Conservation (phyloP, 768 basidiomycete species). For the Naganishia vishniacii region DNA sequence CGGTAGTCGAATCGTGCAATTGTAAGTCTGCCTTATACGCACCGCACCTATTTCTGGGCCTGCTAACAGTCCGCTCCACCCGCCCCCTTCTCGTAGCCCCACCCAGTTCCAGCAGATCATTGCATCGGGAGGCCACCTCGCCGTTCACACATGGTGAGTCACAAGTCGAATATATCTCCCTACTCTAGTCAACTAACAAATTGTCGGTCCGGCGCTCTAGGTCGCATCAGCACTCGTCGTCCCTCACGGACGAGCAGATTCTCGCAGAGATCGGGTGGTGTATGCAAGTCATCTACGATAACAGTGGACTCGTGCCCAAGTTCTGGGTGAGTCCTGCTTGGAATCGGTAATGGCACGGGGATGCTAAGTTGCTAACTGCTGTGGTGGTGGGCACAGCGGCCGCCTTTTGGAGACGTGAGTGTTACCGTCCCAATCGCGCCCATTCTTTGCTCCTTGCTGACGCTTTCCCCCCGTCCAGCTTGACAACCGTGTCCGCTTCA, state of each 20-base stretch:
- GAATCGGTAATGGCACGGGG: too few relatives aligned
- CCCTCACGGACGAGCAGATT: constrained; percentile 60
- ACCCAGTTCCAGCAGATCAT: constrained; percentile 16
- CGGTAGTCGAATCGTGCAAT: constrained; percentile 10
- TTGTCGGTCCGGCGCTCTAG: too few relatives aligned
- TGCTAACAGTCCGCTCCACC: too few relatives aligned
- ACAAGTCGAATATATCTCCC: too few relatives aligned
- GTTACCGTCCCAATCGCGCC: neutral
- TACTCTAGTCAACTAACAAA: too few relatives aligned
- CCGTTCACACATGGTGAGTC: too few relatives aligned
- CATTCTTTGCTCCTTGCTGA: too few relatives aligned
- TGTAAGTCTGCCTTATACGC: neutral
- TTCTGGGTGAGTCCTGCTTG: constrained; percentile 69
- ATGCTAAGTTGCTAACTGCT: too few relatives aligned
- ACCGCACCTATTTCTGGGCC: too few relatives aligned
- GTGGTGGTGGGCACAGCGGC: constrained; percentile 1
- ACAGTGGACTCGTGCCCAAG: constrained; percentile 63
- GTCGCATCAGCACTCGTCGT: constrained; percentile 41
- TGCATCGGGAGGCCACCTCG: constrained; percentile 6
- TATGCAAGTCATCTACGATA: constrained; percentile 68
- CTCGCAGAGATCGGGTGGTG: constrained; percentile 77
- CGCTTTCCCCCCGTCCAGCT: too few relatives aligned
- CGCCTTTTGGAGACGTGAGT: constrained; percentile 26
- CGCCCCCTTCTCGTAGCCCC: neutral
- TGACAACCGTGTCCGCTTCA: constrained; percentile 74